Evolutionary conservation across 192 early-diverging fungal species (phyloP).

Genomic region (Funneliformis mosseae): DNA sequence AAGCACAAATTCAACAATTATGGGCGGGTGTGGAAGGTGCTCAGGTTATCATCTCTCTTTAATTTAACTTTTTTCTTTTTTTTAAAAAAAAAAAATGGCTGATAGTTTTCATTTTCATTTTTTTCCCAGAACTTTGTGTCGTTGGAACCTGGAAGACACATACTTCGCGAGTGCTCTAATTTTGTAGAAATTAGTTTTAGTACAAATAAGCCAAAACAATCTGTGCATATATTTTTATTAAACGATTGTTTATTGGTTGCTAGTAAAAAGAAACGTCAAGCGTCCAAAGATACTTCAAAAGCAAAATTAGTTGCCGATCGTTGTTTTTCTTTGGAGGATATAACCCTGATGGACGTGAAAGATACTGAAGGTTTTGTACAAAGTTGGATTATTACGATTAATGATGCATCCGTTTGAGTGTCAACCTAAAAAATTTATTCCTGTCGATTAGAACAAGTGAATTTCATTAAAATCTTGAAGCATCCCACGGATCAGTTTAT

Average conservation of each 20-base stretch:
- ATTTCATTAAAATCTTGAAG: constrained; percentile 84
- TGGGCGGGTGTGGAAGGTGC: constrained; percentile 65
- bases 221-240: constrained; percentile 79
- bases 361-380: constrained; percentile 63
- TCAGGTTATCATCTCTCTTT: constrained; percentile 44
- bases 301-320: constrained; percentile 78
- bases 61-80: too few species aligned
- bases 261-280: constrained; percentile 72
- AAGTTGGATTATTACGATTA: background rate
- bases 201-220: constrained; percentile 72
- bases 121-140: constrained; percentile 63
- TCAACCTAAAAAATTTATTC: background rate
- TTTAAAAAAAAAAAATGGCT: too few species aligned
- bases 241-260: constrained; percentile 85
- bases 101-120: background rate
- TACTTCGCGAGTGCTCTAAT: constrained; percentile 72
- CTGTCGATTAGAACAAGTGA: constrained; percentile 26
- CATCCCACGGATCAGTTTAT: constrained; percentile 75
- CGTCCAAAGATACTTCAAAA: constrained; percentile 45
- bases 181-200: constrained; percentile 80
- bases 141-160: constrained; percentile 68
- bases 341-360: constrained; percentile 82
- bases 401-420: background rate
- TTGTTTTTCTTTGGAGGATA: constrained; percentile 76
- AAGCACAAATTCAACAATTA: constrained; percentile 57